These are phyloP conservation scores for Aphanocladium album DNA, from an alignment of 2,329 filamentous ascomycete species.

Conservation along the genomic window DNA sequence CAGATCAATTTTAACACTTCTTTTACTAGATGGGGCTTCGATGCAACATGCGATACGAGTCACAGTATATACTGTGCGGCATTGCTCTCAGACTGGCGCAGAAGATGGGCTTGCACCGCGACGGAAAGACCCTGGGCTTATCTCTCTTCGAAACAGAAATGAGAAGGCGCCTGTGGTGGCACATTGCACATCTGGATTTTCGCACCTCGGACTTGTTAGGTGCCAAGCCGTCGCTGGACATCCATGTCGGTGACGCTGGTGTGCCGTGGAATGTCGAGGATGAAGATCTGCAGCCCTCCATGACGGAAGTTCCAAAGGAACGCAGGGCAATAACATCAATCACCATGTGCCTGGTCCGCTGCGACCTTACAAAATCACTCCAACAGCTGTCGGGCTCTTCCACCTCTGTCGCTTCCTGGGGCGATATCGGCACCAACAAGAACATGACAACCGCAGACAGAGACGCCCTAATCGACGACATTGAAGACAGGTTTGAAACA, in stretches of 20 bases:
- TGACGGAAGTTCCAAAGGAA: slow-evolving; percentile 7
- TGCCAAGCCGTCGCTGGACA: slow-evolving; percentile 5
- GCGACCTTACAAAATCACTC: neutral
- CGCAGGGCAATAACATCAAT: slow-evolving; percentile 9
- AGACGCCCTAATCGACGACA: slow-evolving; percentile 5
- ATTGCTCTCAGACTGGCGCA: slow-evolving; percentile 34
- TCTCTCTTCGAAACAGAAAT: slow-evolving; percentile 12
- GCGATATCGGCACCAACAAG: neutral
- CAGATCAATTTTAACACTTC: neutral
- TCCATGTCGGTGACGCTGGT: slow-evolving; percentile 1
- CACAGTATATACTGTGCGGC: slow-evolving; percentile 12
- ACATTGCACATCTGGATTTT: slow-evolving; percentile 11
- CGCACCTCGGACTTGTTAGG: slow-evolving; percentile 8
- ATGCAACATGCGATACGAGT: slow-evolving; percentile 6
- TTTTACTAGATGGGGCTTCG: slow-evolving; percentile 11
- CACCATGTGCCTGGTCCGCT: slow-evolving; percentile 10
- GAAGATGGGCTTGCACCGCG: slow-evolving; percentile 22
- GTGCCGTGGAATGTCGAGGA: slow-evolving; percentile 9
- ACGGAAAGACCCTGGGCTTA: neutral
- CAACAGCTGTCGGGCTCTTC: neutral
- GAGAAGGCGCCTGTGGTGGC: slow-evolving; percentile 12
- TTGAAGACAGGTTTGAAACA: slow-evolving; percentile 12
- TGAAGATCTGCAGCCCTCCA: slow-evolving; percentile 8
- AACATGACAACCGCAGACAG: neutral
- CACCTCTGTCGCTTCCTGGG: neutral